Conservation (phyloP, 352 stramenopile genomes). For the Phytophthora hybrid region DNA sequence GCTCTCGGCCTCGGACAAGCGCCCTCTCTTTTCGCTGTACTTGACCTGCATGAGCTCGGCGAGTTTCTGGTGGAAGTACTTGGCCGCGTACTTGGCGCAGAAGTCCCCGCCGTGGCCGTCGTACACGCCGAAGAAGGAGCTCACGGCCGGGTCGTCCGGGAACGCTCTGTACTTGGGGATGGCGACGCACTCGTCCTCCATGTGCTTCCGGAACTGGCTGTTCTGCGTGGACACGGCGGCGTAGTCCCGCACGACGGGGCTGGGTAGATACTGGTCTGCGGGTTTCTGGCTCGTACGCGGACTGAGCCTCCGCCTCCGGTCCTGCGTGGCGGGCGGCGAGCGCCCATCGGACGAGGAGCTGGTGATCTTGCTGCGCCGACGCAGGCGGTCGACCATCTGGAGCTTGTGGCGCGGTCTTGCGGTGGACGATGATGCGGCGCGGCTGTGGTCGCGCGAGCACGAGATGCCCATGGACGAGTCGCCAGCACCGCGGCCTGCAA, state of each 20-base stretch:
- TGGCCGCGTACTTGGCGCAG: constrained; percentile 81
- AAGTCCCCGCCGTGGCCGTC: constrained; percentile 85
- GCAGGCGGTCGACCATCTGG: constrained; percentile 22
- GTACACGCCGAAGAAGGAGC: constrained; percentile 86
- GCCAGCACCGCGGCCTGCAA: constrained; percentile 21
- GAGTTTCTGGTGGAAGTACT: constrained; percentile 71
- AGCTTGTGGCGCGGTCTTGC: constrained; percentile 17
- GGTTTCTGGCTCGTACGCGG: constrained; percentile 12
- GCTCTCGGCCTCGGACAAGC: constrained; percentile 39
- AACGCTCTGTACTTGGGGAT: constrained; percentile 76
- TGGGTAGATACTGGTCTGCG: constrained; percentile 40
- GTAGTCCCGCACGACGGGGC: constrained; percentile 69
- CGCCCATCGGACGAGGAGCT: constrained; percentile 27
- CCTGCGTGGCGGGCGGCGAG: constrained; percentile 23
- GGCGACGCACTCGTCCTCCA: constrained; percentile 88
- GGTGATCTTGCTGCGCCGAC: constrained; percentile 29
- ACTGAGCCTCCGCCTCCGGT: constrained; percentile 25
- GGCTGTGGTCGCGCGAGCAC: constrained; percentile 49
- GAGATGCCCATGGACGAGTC: constrained; percentile 47
- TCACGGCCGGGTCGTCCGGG: constrained; percentile 62
- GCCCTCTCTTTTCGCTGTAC: constrained; percentile 45
- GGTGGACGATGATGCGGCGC: constrained; percentile 19
- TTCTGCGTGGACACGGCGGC: constrained; percentile 83
- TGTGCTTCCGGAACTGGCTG: constrained; percentile 78
- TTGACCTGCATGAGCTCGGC: constrained; percentile 54